Percentiles rank a stretch among this genome's conserved stretches.
Conservation (phyloP, 352 stramenopile genomes). For the Phytophthora lateralis region DNA sequence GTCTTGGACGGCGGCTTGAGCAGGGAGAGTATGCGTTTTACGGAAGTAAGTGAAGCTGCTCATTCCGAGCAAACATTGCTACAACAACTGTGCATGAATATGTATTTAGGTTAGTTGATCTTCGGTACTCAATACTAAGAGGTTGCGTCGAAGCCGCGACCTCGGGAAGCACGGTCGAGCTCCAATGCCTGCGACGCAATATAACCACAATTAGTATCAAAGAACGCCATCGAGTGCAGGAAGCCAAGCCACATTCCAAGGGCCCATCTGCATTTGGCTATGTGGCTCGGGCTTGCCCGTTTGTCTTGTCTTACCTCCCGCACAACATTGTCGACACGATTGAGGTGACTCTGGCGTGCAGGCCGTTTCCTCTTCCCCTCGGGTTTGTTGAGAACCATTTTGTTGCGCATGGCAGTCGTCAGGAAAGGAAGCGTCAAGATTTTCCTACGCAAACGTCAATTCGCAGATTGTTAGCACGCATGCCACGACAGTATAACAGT, state of each 20-base stretch:
- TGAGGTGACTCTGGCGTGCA: constrained; percentile 43
- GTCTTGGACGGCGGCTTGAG: not conserved
- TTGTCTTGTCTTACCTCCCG: constrained; percentile 52
- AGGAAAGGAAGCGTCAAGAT: constrained; percentile 78
- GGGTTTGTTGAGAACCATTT: constrained; percentile 75
- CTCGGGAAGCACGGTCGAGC: constrained; percentile 62
- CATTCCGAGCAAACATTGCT: too few species aligned
- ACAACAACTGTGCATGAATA: constrained; percentile 10
- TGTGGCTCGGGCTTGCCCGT: constrained; percentile 11
- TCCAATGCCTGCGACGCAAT: constrained; percentile 55
- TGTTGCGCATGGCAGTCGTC: constrained; percentile 63
- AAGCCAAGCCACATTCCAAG: constrained; percentile 10
- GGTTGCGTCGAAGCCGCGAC: constrained; percentile 36
- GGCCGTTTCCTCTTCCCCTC: constrained; percentile 66
- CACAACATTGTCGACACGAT: constrained; percentile 69
- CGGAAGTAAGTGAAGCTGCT: too few species aligned
- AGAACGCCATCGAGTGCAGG: constrained; percentile 1
- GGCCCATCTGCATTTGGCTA: constrained; percentile 15
- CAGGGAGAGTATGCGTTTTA: not conserved
- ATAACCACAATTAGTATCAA: constrained; percentile 20
- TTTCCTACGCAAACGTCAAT: constrained; percentile 44
- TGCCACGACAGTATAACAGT: not conserved
- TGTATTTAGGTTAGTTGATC: constrained; percentile 19
- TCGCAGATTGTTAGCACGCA: constrained; percentile 14
- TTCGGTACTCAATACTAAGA: constrained; percentile 21